A percentile compares a stretch with the other conserved stretches of the same genome.
These are phyloP conservation scores for Microcyclospora tardicrescens DNA, from an alignment of 2,329 filamentous ascomycete species.

Conservation along the genomic window DNA sequence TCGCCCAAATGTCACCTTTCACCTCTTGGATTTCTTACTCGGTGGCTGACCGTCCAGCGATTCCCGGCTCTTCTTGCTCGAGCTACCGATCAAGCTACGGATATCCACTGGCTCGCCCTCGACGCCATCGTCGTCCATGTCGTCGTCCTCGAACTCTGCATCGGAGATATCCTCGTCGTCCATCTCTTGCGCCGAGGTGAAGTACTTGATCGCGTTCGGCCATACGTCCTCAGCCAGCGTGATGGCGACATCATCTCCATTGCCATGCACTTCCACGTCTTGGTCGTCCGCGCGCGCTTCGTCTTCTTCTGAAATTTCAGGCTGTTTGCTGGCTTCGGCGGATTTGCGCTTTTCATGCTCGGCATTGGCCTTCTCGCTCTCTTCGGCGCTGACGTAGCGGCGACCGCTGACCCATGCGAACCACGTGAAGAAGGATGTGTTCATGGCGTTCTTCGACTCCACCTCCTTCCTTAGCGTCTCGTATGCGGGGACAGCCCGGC, in stretches of 20 bases:
- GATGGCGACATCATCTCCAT: slow-evolving; percentile 70
- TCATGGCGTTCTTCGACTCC: slow-evolving; percentile 27
- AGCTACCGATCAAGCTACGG: slow-evolving; percentile 29
- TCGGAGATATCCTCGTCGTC: slow-evolving; percentile 47
- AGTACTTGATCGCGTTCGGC: slow-evolving; percentile 80
- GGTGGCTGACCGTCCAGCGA: slow-evolving; percentile 23
- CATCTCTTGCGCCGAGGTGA: slow-evolving; percentile 59
- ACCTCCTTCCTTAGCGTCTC: slow-evolving; percentile 42
- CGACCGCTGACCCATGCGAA: slow-evolving; percentile 61
- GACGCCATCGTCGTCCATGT: slow-evolving; percentile 44
- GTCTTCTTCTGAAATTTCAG: slow-evolving; percentile 34
- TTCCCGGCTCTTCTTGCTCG: slow-evolving; percentile 27
- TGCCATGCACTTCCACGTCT: slow-evolving; percentile 74
- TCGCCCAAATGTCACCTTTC: neutral
- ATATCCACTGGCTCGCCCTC: slow-evolving; percentile 39
- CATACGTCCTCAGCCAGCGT: slow-evolving; percentile 77
- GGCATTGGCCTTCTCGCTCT: slow-evolving; percentile 50
- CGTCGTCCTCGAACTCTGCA: slow-evolving; percentile 51
- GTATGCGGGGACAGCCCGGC: slow-evolving; percentile 41
- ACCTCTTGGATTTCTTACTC: slow-evolving; percentile 27
- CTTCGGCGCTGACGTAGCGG: slow-evolving; percentile 57
- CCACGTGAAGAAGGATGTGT: slow-evolving; percentile 74
- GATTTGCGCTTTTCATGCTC: slow-evolving; percentile 47
- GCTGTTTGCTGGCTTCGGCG: slow-evolving; percentile 27
- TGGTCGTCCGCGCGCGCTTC: slow-evolving; percentile 50